Base-by-base conservation (phyloP, 2,329 filamentous ascomycete species). In the Xylaria sp. region DNA sequence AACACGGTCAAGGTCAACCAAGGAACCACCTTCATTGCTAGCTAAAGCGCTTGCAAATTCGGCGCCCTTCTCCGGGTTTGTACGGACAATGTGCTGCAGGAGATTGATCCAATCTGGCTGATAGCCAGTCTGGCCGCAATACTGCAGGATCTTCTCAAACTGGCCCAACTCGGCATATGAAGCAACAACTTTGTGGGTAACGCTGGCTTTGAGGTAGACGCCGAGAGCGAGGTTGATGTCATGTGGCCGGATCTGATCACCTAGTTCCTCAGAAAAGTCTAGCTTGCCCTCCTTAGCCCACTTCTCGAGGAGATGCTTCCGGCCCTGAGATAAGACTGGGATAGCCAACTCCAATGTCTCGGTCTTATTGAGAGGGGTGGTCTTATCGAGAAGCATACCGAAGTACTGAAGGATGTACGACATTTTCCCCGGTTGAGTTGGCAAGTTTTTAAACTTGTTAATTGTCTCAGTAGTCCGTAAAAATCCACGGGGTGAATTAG, bases 221-320 rank as follows among this genome's bases (percentile, higher is more conserved):
- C 85, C 88, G 65, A 99, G 85, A 32, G 97, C 96, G 78, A 98
- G 87, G 78, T 91, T 91, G 76, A 97, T 85, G 78, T 99, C 96
- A 75, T 98, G 93, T 21, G 92, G 87, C 56, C 96, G 92, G 59
- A 98, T 92, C 75, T 97, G 89, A 79, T 99, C 97, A 83, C 96
- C 96, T 58, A 99, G 89, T 81, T 98, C 93, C 83, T 99, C 96
- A 0, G 96, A 98, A 82, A 92, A 94, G 79, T 97, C 93, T 51
- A 99, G 87, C 85, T 99, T 99, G 81, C 93, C 92, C 82, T 98
- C 96, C 78, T 92, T 92, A 80, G 98, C 88, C 97, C 97, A 99
- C 82, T 99, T 99, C 83, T 98, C 96, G 32, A 99, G 88, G 30
- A 99, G 85, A 78, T 98, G 93, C 83, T 98, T 98, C 72, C 96